Evolutionary conservation across 2,329 filamentous ascomycete species (phyloP).

Genomic region (Ceratocystis smalleyi): DNA sequence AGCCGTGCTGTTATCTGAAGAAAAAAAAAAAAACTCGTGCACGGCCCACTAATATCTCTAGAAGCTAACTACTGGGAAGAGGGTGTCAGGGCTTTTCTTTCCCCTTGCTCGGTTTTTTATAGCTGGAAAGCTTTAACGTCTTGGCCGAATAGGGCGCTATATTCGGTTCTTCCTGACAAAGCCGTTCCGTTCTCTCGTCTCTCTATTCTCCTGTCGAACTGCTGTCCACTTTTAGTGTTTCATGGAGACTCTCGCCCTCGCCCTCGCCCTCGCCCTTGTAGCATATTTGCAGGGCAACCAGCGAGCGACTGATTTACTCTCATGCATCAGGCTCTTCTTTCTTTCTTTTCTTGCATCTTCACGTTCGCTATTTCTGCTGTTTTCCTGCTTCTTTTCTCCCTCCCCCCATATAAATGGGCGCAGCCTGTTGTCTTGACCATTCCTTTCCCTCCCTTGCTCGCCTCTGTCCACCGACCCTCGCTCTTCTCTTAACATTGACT

Average conservation of each 20-base stretch:
- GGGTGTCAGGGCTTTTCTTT: not conserved
- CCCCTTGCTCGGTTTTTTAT: not conserved
- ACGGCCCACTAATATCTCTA: not conserved
- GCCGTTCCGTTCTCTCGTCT: not conserved
- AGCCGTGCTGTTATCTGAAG: conserved; percentile 4
- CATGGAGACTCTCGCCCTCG: not conserved
- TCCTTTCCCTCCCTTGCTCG: not conserved
- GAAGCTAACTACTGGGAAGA: not conserved
- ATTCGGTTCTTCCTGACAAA: not conserved
- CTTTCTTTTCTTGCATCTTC: not conserved
- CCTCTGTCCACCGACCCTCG: not conserved
- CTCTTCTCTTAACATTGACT: not conserved
- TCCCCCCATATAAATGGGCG: conserved; percentile 1
- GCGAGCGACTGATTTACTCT: not conserved
- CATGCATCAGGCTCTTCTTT: not conserved
- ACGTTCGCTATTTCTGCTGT: not conserved
- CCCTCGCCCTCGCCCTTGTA: not conserved
- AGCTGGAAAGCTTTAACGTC: not conserved
- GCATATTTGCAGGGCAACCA: not conserved
- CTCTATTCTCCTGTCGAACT: not conserved
- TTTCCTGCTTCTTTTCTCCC: not conserved
- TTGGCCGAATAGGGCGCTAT: not conserved
- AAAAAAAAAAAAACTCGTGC: conserved; percentile 6
- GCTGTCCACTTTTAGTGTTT: not conserved
- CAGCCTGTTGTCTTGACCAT: not conserved